Conservation (phyloP, 306 rosid genomes). For the Ammopiptanthus mongolicus region DNA sequence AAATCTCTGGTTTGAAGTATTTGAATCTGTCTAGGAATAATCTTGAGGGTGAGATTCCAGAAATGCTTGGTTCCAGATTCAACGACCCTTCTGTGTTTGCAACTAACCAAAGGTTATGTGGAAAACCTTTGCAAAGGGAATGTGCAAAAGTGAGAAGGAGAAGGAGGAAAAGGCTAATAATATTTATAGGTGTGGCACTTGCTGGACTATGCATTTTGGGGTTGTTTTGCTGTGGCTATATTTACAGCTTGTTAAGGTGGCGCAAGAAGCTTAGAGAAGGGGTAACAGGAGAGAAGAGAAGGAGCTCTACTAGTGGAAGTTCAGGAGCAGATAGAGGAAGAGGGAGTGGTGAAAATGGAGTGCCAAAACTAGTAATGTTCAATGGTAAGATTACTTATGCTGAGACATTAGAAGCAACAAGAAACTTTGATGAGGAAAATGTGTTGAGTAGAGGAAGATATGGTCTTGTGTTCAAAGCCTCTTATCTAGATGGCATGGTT, state of each 20-base stretch:
- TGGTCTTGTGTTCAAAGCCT: constrained; percentile 73
- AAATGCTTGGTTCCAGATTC: constrained; percentile 42
- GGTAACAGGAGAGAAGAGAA: constrained; percentile 61
- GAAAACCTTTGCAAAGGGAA: constrained; percentile 57
- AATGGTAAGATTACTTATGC: constrained; percentile 62
- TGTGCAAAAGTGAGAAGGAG: constrained; percentile 47
- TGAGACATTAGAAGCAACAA: constrained; percentile 80
- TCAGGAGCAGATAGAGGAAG: constrained; percentile 50
- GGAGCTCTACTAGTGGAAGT: constrained; percentile 57
- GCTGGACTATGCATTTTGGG: constrained; percentile 56
- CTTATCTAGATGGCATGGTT: constrained; percentile 69
- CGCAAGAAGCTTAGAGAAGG: constrained; percentile 65
- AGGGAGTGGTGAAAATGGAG: constrained; percentile 75
- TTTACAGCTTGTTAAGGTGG: constrained; percentile 76
- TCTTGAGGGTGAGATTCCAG: constrained; percentile 69
- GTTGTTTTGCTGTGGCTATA: constrained; percentile 62
- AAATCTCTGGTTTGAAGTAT: constrained; percentile 38
- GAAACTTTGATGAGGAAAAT: constrained; percentile 82
- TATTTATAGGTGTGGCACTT: constrained; percentile 43
- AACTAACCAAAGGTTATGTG: constrained; percentile 50
- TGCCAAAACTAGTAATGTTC: constrained; percentile 77
- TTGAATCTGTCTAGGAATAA: constrained; percentile 58
- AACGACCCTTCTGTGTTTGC: constrained; percentile 45
- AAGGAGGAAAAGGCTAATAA: constrained; percentile 52
- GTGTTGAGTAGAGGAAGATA: constrained; percentile 71